A percentile compares a stretch with the other conserved stretches of the same genome.
Conservation (phyloP, 768 basidiomycete genomes). For the Panaeolus papilionaceus region DNA sequence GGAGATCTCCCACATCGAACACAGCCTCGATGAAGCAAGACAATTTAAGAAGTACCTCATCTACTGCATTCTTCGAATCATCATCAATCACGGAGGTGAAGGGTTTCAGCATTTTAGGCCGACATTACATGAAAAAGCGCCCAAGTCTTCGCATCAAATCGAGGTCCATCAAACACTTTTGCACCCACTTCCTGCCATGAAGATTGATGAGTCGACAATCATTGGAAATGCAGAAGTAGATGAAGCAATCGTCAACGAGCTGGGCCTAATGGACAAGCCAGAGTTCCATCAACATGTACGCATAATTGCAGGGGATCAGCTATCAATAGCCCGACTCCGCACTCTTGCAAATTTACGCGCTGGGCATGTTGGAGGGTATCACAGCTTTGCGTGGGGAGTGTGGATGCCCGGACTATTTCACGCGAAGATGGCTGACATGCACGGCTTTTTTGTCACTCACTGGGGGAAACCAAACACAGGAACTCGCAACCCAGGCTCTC, state of each 20-base stretch:
- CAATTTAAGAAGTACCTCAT: slow-evolving; percentile 25
- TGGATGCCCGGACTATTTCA: slow-evolving; percentile 45
- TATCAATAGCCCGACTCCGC: slow-evolving; percentile 40
- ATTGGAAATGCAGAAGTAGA: slow-evolving; percentile 40
- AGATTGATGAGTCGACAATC: slow-evolving; percentile 45
- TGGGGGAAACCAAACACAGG: slow-evolving; percentile 38
- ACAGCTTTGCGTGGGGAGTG: slow-evolving; percentile 30
- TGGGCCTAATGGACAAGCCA: slow-evolving; percentile 27
- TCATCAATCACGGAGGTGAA: slow-evolving; percentile 36
- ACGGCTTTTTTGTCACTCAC: slow-evolving; percentile 37
- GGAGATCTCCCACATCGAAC: slow-evolving; percentile 33
- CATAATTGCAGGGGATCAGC: slow-evolving; percentile 40
- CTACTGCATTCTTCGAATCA: slow-evolving; percentile 37
- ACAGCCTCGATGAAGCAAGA: slow-evolving; percentile 25
- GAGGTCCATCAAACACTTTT: slow-evolving; percentile 34
- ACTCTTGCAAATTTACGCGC: slow-evolving; percentile 35
- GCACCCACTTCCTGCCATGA: slow-evolving; percentile 37
- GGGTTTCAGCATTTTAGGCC: slow-evolving; percentile 32
- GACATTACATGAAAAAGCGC: slow-evolving; percentile 25
- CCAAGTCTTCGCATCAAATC: slow-evolving; percentile 32
- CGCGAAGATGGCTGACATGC: slow-evolving; percentile 39
- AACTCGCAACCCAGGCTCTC: slow-evolving; percentile 37
- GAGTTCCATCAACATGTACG: slow-evolving; percentile 16
- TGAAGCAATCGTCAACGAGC: slow-evolving; percentile 33
- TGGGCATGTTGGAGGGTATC: slow-evolving; percentile 35